Evolutionary conservation across 768 basidiomycete genomes (phyloP).

Genomic region (Suillus discolor): DNA sequence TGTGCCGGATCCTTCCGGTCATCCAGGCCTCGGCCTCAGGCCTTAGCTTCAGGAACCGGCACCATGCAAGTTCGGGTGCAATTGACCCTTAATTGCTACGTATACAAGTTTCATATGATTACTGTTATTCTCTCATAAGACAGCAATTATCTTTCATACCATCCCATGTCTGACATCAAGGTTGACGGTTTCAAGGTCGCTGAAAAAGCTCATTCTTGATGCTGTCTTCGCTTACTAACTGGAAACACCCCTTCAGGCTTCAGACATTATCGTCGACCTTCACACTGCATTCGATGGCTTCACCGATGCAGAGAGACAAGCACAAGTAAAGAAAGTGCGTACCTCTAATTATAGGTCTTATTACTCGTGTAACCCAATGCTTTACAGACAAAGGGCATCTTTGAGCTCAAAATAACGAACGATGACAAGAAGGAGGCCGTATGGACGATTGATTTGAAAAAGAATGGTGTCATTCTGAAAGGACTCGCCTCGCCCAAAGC

Average conservation of each 20-base stretch:
- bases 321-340: conserved; percentile 74
- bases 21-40: too few species aligned
- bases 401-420: conserved; percentile 83
- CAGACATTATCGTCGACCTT: conserved; percentile 62
- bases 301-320: conserved; percentile 63
- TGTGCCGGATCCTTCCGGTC: too few species aligned
- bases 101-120: not conserved
- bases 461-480: conserved; percentile 74
- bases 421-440: conserved; percentile 65
- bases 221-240: not conserved
- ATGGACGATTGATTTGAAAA: conserved; percentile 96
- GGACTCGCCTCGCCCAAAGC: conserved; percentile 64
- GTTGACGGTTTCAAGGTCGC: conserved; percentile 72
- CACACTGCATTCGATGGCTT: conserved; percentile 51
- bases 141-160: conserved; percentile 4
- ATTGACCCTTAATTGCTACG: not conserved
- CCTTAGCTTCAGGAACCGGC: too few species aligned
- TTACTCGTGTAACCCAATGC: not conserved
- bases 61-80: not conserved
- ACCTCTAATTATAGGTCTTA: not conserved
- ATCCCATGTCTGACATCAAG: conserved; percentile 70
- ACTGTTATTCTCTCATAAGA: not conserved
- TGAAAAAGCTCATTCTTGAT: not conserved
- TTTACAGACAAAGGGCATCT: conserved; percentile 80
- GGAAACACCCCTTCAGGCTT: conserved; percentile 48